These are phyloP conservation scores for Raffaelea albimanens DNA, from an alignment of 2,329 filamentous ascomycete species.

Conservation along the genomic window DNA sequence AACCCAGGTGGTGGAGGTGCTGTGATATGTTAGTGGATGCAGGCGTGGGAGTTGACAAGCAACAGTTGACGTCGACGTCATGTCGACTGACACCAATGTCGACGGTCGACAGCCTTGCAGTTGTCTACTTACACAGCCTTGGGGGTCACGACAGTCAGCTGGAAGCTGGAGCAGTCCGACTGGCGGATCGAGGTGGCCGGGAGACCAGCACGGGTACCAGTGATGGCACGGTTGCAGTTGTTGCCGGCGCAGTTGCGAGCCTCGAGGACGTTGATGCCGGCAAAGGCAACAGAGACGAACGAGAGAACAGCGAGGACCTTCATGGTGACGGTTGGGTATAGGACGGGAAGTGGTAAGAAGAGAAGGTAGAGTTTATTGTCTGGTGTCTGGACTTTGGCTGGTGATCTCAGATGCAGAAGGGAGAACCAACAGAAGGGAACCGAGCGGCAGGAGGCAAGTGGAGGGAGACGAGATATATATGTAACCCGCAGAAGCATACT, in stretches of 20 bases:
- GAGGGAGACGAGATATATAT: not conserved
- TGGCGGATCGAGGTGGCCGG: conserved; percentile 23
- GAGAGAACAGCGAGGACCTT: conserved; percentile 29
- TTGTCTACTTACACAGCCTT: conserved; percentile 28
- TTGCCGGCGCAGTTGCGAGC: conserved; percentile 28
- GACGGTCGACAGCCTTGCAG: too few relatives aligned
- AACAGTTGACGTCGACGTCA: not conserved
- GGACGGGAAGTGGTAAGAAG: not conserved
- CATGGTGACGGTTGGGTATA: conserved; percentile 23
- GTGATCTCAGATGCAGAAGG: not conserved
- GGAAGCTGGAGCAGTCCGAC: conserved; percentile 20
- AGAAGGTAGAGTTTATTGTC: not conserved
- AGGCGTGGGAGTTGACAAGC: not conserved
- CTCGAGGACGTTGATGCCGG: conserved; percentile 20
- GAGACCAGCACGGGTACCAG: conserved; percentile 34
- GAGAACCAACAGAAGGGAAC: not conserved
- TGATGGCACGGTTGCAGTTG: conserved; percentile 38
- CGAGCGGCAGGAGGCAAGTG: not conserved
- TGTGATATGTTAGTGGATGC: not conserved
- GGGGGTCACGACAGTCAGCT: conserved; percentile 29
- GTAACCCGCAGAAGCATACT: too few relatives aligned
- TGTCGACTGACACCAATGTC: too few relatives aligned
- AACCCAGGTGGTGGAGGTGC: conserved; percentile 10
- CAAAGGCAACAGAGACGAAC: conserved; percentile 26
- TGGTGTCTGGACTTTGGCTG: too few relatives aligned